Evolutionary conservation across 192 early-diverging fungal species (phyloP).

Genomic region (Entophlyctis luteolus): DNA sequence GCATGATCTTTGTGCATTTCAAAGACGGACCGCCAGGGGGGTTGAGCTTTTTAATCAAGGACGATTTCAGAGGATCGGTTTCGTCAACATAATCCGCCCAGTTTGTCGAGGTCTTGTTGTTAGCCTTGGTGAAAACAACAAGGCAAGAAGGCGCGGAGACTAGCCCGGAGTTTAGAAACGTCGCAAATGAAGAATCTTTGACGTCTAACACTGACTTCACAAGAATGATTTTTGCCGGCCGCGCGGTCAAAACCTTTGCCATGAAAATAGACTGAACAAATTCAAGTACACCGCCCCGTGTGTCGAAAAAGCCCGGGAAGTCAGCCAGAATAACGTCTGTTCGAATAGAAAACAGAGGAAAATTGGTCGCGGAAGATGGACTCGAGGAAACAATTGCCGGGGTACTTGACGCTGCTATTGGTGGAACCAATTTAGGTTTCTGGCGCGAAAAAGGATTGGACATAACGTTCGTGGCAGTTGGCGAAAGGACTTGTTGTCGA

Average conservation of each 20-base stretch:
- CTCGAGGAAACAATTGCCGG: background rate
- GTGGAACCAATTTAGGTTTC: too few relatives aligned
- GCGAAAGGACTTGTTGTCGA: too few relatives aligned
- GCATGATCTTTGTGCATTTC: background rate
- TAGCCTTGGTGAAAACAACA: background rate
- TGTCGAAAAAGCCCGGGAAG: conserved; percentile 10
- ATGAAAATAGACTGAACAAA: conserved; percentile 7
- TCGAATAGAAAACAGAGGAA: background rate
- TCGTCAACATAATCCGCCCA: background rate
- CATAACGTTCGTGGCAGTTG: too few relatives aligned
- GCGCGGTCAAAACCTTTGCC: background rate
- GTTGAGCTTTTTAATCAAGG: background rate
- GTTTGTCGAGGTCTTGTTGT: background rate
- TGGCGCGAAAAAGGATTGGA: too few relatives aligned
- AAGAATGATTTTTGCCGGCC: background rate
- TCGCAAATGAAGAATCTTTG: background rate
- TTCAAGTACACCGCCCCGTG: background rate
- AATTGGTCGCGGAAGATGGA: background rate
- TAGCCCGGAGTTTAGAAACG: background rate
- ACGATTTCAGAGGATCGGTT: background rate
- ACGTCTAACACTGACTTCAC: background rate
- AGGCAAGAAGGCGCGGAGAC: background rate
- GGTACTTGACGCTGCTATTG: too few relatives aligned
- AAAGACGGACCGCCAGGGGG: background rate
- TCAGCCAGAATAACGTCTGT: background rate